These are phyloP conservation scores for Steccherinum ochraceum DNA, from an alignment of 768 basidiomycete genomes.

Conservation along the genomic window DNA sequence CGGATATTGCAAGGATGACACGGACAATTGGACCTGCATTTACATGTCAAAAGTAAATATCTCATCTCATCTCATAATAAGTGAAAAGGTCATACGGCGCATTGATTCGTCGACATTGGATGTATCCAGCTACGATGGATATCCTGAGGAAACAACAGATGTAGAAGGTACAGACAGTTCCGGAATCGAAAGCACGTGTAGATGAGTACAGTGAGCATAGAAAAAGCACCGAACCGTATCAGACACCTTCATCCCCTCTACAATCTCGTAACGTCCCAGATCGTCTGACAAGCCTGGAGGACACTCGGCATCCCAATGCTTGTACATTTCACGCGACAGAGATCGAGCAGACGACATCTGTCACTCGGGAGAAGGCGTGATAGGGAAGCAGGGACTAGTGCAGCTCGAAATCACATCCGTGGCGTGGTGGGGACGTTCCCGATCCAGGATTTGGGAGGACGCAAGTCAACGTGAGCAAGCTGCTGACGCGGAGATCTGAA, in stretches of 20 bases:
- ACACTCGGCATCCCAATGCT: too few relatives aligned
- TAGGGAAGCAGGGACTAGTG: too few relatives aligned
- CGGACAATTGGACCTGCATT: too few relatives aligned
- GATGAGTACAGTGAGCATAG: background rate
- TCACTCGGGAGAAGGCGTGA: too few relatives aligned
- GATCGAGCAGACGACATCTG: too few relatives aligned
- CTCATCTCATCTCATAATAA: too few relatives aligned
- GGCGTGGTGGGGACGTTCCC: constrained; percentile 20
- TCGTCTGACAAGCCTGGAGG: background rate
- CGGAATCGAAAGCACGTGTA: background rate
- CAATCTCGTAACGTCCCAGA: background rate
- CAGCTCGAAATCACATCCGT: background rate
- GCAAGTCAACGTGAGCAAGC: constrained; percentile 66
- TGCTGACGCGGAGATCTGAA: constrained; percentile 77
- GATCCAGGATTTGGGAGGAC: constrained; percentile 74
- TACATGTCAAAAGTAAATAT: too few relatives aligned
- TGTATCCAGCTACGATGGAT: background rate
- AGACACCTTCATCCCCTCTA: background rate
- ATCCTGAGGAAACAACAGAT: background rate
- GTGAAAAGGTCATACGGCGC: too few relatives aligned
- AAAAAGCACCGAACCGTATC: background rate
- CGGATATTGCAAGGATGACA: too few relatives aligned
- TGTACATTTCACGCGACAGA: too few relatives aligned
- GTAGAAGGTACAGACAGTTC: background rate
- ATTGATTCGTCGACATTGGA: too few relatives aligned